These are phyloP conservation scores for Stemphylium vesicarium DNA, from an alignment of 2,329 filamentous ascomycete species.

Conservation along the genomic window DNA sequence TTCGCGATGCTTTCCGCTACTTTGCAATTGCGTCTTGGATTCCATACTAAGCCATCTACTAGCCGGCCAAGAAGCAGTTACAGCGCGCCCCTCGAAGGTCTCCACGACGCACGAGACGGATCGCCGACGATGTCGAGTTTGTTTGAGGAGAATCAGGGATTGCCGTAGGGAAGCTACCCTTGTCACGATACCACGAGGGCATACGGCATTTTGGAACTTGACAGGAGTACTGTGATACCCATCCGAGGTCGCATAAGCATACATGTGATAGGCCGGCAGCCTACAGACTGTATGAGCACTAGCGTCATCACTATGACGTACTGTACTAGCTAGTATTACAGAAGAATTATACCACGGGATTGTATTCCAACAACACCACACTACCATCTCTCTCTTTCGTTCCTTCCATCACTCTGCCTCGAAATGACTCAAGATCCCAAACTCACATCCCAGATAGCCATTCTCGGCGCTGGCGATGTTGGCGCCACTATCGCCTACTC, in stretches of 20 bases:
- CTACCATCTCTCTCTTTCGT: neutral
- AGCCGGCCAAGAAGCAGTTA: neutral
- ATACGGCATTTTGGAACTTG: neutral
- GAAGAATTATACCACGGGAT: neutral
- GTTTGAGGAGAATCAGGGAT: neutral
- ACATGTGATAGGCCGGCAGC: neutral
- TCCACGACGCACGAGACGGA: neutral
- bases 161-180: neutral
- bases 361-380: neutral
- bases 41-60: conserved; percentile 4
- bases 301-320: conserved; percentile 25
- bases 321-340: neutral
- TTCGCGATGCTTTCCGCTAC: conserved; percentile 12
- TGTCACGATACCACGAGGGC: neutral
- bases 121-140: neutral
- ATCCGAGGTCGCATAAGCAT: neutral
- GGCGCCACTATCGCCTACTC: conserved; percentile 33
- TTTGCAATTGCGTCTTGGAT: neutral
- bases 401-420: neutral
- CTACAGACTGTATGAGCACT: conserved; percentile 12
- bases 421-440: conserved; percentile 21
- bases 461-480: conserved; percentile 32
- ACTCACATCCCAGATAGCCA: conserved; percentile 28
- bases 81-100: neutral
- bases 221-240: neutral